Percentiles rank a stretch among this genome's conserved stretches.
Conservation (phyloP, 2,329 filamentous ascomycete genomes). For the Nemania sp. region DNA sequence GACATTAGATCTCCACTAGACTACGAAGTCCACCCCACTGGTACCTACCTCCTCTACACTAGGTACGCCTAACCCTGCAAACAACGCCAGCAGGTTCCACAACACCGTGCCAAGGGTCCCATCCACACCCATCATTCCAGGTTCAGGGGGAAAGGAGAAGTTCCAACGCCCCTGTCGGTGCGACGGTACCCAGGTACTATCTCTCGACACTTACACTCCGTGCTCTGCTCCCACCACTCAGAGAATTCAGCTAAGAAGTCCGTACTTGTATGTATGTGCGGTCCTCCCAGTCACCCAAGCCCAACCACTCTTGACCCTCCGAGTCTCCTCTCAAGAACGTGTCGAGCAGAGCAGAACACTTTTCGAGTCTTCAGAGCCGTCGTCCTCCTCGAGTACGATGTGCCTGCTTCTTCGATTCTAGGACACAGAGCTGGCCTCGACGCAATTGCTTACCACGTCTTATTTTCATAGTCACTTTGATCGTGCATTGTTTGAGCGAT, state of each 20-base stretch:
- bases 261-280: conserved; percentile 25
- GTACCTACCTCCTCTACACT: too few relatives aligned
- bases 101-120: conserved; percentile 20
- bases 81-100: conserved; percentile 23
- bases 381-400: conserved; percentile 25
- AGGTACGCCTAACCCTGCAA: conserved; percentile 16
- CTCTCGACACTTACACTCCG: background rate
- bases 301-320: conserved; percentile 13
- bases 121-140: conserved; percentile 21
- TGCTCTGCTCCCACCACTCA: too few relatives aligned
- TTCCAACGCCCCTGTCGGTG: conserved; percentile 19
- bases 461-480: conserved; percentile 23
- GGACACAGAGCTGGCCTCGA: conserved; percentile 32
- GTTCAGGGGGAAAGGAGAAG: conserved; percentile 29
- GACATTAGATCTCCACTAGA: too few relatives aligned
- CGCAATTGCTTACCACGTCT: conserved; percentile 29
- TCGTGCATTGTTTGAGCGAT: conserved; percentile 8
- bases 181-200: conserved; percentile 22
- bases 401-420: conserved; percentile 26
- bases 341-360: background rate
- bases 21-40: too few relatives aligned
- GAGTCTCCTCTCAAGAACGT: conserved; percentile 8
- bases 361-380: conserved; percentile 4
- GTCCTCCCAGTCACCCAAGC: conserved; percentile 15
- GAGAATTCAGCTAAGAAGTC: background rate